Conservation (phyloP, 2,329 filamentous ascomycete genomes). For the Trichophyton simii region DNA sequence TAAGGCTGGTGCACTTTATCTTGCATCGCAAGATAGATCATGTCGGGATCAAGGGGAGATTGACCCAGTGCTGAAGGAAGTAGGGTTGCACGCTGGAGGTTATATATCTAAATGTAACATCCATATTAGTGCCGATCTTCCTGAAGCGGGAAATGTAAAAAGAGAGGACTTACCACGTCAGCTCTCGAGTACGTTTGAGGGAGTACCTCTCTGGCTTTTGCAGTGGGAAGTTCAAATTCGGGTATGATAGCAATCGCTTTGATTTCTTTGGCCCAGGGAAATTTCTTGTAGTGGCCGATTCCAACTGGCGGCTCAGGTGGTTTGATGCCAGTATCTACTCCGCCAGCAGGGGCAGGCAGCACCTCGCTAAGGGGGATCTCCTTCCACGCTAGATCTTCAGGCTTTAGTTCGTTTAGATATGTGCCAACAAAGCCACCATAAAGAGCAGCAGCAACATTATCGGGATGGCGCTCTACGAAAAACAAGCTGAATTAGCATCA, state of each 20-base stretch:
- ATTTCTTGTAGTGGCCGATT: conserved; percentile 94
- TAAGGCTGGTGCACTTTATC: conserved; percentile 98
- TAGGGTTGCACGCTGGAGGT: conserved; percentile 84
- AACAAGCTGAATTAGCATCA: conserved; percentile 3
- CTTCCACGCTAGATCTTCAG: conserved; percentile 75
- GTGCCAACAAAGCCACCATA: conserved; percentile 96
- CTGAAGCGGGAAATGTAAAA: background rate
- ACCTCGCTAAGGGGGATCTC: conserved; percentile 95
- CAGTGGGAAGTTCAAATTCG: conserved; percentile 89
- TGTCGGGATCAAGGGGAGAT: conserved; percentile 78
- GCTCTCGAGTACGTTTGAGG: conserved; percentile 65
- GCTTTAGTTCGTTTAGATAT: conserved; percentile 82
- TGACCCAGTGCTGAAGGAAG: conserved; percentile 80
- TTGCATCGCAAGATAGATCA: conserved; percentile 97
- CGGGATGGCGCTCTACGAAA: conserved; percentile 59
- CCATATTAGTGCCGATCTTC: background rate
- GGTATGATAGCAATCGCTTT: conserved; percentile 96
- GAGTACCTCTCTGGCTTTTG: conserved; percentile 74
- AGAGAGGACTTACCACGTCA: conserved; percentile 57
- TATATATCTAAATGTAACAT: conserved; percentile 48
- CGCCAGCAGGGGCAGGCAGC: conserved; percentile 76
- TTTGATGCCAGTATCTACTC: conserved; percentile 72
- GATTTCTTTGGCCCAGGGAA: conserved; percentile 85
- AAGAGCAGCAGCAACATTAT: conserved; percentile 87
- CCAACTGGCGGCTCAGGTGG: conserved; percentile 82